A percentile compares a stretch with the other conserved stretches of the same genome.
Conservation (phyloP, 2,329 filamentous ascomycete genomes). For the Boeremia lycopersici region DNA sequence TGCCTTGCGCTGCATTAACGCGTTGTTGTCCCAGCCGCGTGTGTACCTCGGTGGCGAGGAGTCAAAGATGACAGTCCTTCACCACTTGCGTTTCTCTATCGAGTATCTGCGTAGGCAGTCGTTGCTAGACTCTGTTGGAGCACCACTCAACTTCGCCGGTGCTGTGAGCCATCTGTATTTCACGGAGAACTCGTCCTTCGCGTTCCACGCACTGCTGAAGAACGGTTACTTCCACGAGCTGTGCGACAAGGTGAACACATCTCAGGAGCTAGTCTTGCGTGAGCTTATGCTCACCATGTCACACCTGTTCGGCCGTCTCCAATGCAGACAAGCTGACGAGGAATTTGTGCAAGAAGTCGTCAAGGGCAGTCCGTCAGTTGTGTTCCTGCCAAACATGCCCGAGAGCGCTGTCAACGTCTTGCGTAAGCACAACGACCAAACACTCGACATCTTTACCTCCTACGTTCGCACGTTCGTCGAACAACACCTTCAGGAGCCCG, state of each 20-base stretch:
- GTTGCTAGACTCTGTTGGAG: conserved; percentile 65
- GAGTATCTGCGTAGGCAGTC: conserved; percentile 75
- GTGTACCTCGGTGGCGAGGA: conserved; percentile 73
- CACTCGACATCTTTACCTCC: conserved; percentile 67
- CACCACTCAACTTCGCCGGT: conserved; percentile 74
- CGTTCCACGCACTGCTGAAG: conserved; percentile 75
- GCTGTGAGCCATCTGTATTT: conserved; percentile 76
- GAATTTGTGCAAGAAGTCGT: conserved; percentile 57
- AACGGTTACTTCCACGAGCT: conserved; percentile 72
- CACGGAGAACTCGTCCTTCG: conserved; percentile 75
- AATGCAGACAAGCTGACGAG: conserved; percentile 54
- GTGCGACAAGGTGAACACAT: conserved; percentile 62
- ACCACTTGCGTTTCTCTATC: conserved; percentile 80
- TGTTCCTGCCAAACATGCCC: conserved; percentile 70
- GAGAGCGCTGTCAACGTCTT: conserved; percentile 62
- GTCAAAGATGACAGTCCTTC: conserved; percentile 71
- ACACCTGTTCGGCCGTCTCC: conserved; percentile 71
- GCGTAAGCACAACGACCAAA: conserved; percentile 67
- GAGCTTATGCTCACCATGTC: conserved; percentile 71
- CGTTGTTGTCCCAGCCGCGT: conserved; percentile 71
- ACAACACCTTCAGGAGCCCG: conserved; percentile 64
- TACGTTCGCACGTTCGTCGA: conserved; percentile 74
- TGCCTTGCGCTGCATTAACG: conserved; percentile 66
- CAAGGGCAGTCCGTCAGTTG: conserved; percentile 65
- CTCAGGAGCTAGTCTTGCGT: conserved; percentile 58